Percentiles rank a stretch among this genome's conserved stretches.
Evolutionary conservation across 306 rosid species (phyloP).

Genomic region (Lablab purpureus): DNA sequence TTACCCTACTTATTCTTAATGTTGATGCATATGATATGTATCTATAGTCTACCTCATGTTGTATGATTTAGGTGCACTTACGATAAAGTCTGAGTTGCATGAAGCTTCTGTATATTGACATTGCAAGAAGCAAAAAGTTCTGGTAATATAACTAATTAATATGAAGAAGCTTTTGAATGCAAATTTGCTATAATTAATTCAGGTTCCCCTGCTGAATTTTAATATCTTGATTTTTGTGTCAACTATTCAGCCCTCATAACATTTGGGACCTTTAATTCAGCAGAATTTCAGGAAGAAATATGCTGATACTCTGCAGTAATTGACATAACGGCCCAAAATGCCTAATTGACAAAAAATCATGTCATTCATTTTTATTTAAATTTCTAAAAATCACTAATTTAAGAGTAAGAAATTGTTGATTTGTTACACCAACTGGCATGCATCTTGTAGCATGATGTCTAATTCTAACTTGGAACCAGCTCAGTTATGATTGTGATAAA

Average conservation of each 20-base stretch:
- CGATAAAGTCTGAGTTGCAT: background rate
- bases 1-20: background rate
- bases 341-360: background rate
- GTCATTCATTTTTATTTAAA: slow-evolving; percentile 2
- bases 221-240: background rate
- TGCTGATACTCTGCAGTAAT: background rate
- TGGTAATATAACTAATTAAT: slow-evolving; percentile 1
- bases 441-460: background rate
- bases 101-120: background rate
- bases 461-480: slow-evolving; percentile 23
- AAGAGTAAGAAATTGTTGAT: slow-evolving; percentile 18
- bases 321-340: background rate
- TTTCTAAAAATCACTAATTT: background rate
- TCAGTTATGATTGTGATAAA: slow-evolving; percentile 10
- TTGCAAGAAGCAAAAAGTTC: background rate
- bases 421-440: background rate
- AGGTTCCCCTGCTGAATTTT: background rate
- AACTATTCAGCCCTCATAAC: background rate
- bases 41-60: background rate
- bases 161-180: background rate
- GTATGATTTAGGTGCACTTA: slow-evolving; percentile 4
- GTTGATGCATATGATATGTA: slow-evolving; percentile 17
- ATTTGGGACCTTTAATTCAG: background rate
- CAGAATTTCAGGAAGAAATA: background rate
- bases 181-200: background rate